Conservation (phyloP, 208 protist species). For the Willaertia magna region DNA sequence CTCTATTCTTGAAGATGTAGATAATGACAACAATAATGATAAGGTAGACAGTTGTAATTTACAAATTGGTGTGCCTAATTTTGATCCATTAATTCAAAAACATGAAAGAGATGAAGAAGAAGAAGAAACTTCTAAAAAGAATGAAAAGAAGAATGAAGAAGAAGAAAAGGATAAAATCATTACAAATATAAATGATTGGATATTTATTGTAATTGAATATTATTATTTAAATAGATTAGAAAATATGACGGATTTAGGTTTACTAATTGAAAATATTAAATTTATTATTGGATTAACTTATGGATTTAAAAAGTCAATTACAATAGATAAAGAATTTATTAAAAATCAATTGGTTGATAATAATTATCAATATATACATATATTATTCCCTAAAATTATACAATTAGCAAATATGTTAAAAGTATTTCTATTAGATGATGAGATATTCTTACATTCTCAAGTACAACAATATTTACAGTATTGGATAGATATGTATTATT, state of each 20-base stretch:
- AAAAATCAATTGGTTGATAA: too few species aligned
- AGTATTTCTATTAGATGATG: not conserved
- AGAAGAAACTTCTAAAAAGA: too few species aligned
- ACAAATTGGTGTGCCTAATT: too few species aligned
- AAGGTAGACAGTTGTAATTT: too few species aligned
- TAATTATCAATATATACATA: not conserved
- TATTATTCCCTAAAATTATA: not conserved
- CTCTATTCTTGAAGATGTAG: too few species aligned
- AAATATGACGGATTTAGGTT: not conserved
- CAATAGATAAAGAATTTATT: not conserved
- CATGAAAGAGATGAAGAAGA: too few species aligned
- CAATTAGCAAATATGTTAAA: not conserved
- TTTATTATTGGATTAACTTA: not conserved
- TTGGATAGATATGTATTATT: not conserved
- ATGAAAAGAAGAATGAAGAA: too few species aligned
- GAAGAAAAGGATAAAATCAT: not conserved
- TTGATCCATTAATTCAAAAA: too few species aligned
- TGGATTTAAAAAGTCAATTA: not conserved
- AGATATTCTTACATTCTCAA: not conserved
- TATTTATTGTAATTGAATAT: not conserved
- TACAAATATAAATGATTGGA: not conserved
- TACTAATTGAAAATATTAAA: not conserved
- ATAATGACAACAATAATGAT: too few species aligned
- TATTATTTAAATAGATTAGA: not conserved
- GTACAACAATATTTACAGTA: not conserved